These are phyloP conservation scores for Alternaria postmessia DNA, from an alignment of 2,329 filamentous ascomycete genomes.

Conservation along the genomic window DNA sequence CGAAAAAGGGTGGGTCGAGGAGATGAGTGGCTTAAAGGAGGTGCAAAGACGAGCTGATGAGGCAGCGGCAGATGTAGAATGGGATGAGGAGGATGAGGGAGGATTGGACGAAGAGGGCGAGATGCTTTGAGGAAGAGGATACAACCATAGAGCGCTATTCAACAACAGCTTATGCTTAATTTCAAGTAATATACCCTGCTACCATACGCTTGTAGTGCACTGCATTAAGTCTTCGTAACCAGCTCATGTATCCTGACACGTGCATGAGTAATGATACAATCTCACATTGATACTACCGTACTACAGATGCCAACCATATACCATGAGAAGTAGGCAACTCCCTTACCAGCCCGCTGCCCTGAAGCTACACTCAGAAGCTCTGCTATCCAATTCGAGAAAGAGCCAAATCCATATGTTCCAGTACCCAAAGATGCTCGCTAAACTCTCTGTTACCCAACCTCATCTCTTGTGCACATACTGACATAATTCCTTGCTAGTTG, in stretches of 20 bases:
- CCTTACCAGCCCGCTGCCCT: background rate
- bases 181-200: background rate
- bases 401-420: background rate
- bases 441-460: background rate
- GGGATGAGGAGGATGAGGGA: slow-evolving; percentile 55
- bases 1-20: slow-evolving; percentile 79
- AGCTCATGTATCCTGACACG: background rate
- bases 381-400: background rate
- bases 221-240: background rate
- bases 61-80: slow-evolving; percentile 63
- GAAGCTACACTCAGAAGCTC: background rate
- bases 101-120: slow-evolving; percentile 68
- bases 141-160: background rate
- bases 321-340: background rate
- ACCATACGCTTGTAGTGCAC: background rate
- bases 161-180: background rate
- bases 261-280: background rate
- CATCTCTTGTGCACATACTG: background rate
- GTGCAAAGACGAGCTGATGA: slow-evolving; percentile 63
- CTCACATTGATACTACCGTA: background rate
- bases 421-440: background rate
- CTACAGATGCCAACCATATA: background rate
- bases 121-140: slow-evolving; percentile 37
- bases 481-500: background rate
- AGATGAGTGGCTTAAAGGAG: slow-evolving; percentile 71